Evolutionary conservation across 441 rosid genomes (phyloP), one percentile per base, ranked within the genome.

Genomic region (Erodium trifolium): DNA sequence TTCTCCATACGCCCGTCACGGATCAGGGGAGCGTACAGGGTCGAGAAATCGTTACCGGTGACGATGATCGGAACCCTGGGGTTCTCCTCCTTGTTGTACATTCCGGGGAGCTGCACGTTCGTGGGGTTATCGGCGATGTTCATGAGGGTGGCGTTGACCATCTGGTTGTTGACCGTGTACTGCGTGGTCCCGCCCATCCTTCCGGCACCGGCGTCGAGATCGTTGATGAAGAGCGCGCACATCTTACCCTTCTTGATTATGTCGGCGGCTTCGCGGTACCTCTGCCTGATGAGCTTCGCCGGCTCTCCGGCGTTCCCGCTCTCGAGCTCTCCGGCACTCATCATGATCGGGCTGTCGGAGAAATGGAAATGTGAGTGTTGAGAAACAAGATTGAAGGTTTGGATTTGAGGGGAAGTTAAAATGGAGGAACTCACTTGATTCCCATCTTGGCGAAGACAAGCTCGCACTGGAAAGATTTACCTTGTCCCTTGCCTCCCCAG

Each of bases 301-400:
- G 97, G 99, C 70, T 94, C 97, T 78, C 99, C 96, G 0, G 97
- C 97, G 73, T 91, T 91, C 18, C 99, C 99, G 43, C 99, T 94
- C 77, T 94, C 99, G 75, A 93, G 72, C 75, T 93, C 99, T 89
- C 99, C 96, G 7, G 97, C 97, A 77, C 99, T 94, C 99, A 94
- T 94, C 99, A 90, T 90, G 73, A 94, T 94, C 11, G 99, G 99
- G 84, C 96, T 94, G 27, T 23, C 27, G 27, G 27, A 23, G 27
- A 23, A 23, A 23, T 23, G 27, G 27, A 0, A 2, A 23, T 23
- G 27, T 23, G 27, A 23, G 27, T 23, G 27, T 23, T 23, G 27
- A 23, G 27, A 23, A 23, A 23, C 27, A 23, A 23, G 27, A 23
- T 23, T 23, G 27, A 23, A 23, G 27, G 27, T 23, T 23, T 23